Percentiles rank a stretch among this genome's conserved stretches.
phyloP scores from a whole-genome alignment of 805 yeast species.

The Candida sithepensis region DNA sequence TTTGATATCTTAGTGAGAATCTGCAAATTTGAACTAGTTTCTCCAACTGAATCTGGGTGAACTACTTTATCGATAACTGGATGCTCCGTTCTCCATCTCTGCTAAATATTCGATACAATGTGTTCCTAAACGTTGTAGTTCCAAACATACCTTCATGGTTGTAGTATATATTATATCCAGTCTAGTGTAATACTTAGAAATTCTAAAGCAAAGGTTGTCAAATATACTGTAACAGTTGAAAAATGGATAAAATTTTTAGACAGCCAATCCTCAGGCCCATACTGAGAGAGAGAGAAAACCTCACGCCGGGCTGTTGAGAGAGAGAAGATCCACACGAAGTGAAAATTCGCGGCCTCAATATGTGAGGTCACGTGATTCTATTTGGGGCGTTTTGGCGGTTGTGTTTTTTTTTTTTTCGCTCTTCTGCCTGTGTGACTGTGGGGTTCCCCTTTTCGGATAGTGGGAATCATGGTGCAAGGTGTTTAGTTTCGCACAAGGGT shows the following conservation, averaged over 20 bases:
- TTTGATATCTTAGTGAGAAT: too few relatives aligned
- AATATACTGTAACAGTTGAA: background rate
- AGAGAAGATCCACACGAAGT: background rate
- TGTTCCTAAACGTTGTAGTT: background rate
- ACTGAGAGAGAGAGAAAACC: background rate
- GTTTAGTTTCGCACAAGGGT: background rate
- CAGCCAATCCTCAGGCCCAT: background rate
- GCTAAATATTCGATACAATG: background rate
- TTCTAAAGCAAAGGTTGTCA: background rate
- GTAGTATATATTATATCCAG: conserved; percentile 28
- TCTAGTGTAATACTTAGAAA: conserved; percentile 1
- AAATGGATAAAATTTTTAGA: conserved; percentile 1
- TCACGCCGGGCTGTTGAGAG: background rate
- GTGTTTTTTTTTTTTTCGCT: background rate
- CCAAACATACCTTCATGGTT: conserved; percentile 29
- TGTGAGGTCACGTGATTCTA: background rate
- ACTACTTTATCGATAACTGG: too few relatives aligned
- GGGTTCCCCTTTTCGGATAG: too few relatives aligned
- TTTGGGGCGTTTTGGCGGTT: background rate
- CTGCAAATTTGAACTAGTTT: too few relatives aligned
- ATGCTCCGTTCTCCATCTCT: background rate
- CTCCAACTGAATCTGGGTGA: too few relatives aligned
- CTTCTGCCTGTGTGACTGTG: background rate
- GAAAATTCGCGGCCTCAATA: background rate
- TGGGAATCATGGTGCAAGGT: background rate